Base-by-base conservation (phyloP, 371 early-diverging fungal genomes). In the Mortierella sp. region DNA sequence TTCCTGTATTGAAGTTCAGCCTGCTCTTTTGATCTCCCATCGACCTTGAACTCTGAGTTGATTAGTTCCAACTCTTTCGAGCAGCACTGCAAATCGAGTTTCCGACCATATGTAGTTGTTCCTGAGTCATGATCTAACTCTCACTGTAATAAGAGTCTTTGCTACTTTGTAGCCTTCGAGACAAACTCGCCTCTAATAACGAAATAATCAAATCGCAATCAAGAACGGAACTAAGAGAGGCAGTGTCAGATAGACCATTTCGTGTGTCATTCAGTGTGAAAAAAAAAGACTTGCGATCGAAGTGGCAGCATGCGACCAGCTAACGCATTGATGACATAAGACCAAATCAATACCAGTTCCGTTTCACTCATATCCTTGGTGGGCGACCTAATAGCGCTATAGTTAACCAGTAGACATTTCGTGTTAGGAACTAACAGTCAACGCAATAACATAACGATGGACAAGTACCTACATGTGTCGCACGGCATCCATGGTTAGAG, bases 161-260 rank as follows among this genome's bases (percentile, higher is more conserved):
- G 60, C 67, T 60, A 67, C 50, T 45, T 67, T 22, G 60, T 67
- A n/a, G 67, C 67, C 19, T 67, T 47, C 16, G 60, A 59, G 5
- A 60, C 24, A 32, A 58, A 32, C 67, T 67, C 67, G 47, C 58
- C 67, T 16, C 67, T 67, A 59, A 32, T 58, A 57, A 21, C 13
- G 60, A 45, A 33, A 59, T 10, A 67, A 22, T 13, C 6, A 67
- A 28, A 59, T 48, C 65, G 53, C 21, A 33, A 48, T 6, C 15
- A 45, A 52, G n/a, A 52, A 21, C 24, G n/a, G 28, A 58, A 43
- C 15, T n/a, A 40, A 13, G 43, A 66, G 43, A 57, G 22, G 57
- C 58, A 33, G 16, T 45, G 45, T 9, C 45, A 45, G 45, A 4
- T 45, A 16, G 45, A 45, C 15, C 33, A 41, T 21, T 41, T 45